Evolutionary conservation across 495 filamentous ascomycete species (phyloP).

Genomic region (Tuber calosporum): DNA sequence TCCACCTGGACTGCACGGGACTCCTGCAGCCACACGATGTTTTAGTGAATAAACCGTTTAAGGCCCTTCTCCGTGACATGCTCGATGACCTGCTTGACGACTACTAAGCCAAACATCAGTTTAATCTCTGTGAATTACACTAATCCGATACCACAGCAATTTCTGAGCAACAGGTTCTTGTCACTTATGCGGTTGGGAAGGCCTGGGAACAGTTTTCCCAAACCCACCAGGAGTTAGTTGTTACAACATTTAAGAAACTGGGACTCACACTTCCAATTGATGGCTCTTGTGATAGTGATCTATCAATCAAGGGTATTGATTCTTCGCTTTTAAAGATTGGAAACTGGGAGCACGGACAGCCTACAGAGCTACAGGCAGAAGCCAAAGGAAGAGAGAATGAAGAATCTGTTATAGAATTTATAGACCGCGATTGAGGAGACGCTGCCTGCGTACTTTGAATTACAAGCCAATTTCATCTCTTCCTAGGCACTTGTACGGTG

Average conservation of each 20-base stretch:
- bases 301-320: conserved; percentile 17
- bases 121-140: conserved; percentile 4
- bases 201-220: conserved; percentile 15
- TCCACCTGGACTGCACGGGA: not conserved
- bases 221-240: conserved; percentile 9
- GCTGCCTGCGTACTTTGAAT: no score
- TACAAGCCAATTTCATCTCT: no score
- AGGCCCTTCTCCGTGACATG: conserved; percentile 4
- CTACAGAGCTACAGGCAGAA: no score
- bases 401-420: no score
- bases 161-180: conserved; percentile 1
- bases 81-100: conserved; percentile 10
- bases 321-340: conserved; percentile 6
- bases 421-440: no score
- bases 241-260: conserved; percentile 12
- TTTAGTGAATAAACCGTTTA: conserved; percentile 8
- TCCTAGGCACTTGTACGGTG: no score
- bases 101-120: not conserved
- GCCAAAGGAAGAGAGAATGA: no score
- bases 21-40: conserved; percentile 14
- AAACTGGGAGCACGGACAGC: not conserved
- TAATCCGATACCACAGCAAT: not conserved
- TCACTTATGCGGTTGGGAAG: conserved; percentile 9
- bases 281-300: conserved; percentile 13
- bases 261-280: conserved; percentile 21